Percentiles rank a stretch among this genome's conserved stretches.
phyloP scores from a whole-genome alignment of 179 eudicot genomes.

The Dionaea muscipula region DNA sequence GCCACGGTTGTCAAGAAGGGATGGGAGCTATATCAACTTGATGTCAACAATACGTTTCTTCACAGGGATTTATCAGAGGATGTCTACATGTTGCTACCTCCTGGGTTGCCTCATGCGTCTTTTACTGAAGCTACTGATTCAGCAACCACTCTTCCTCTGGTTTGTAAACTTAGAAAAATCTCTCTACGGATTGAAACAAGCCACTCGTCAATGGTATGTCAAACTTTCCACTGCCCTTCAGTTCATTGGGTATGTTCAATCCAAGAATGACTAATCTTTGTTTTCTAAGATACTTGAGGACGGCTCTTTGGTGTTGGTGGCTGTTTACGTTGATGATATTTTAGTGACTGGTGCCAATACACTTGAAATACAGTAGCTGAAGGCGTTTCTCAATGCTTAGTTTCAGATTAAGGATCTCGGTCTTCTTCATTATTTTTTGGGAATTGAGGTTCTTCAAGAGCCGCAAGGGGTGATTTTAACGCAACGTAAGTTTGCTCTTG shows the following conservation, averaged over 20 bases:
- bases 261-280: no score
- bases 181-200: not conserved
- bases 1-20: not conserved
- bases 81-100: no score
- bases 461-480: not conserved
- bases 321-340: not conserved
- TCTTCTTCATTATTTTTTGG: not conserved
- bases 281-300: no score
- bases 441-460: not conserved
- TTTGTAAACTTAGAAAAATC: not conserved
- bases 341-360: not conserved
- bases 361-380: no score
- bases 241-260: no score
- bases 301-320: not conserved
- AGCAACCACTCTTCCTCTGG: no score
- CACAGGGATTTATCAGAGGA: no score
- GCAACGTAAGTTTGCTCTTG: not conserved
- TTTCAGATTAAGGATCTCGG: not conserved
- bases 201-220: no score
- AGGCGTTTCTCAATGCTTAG: no score
- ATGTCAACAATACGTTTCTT: not conserved
- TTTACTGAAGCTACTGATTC: no score
- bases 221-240: no score
- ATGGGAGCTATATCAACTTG: not conserved
- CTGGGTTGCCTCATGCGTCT: no score